Evolutionary conservation across 1,139 yeast genomes (phyloP).

Genomic region (Debaryomyces sp.): DNA sequence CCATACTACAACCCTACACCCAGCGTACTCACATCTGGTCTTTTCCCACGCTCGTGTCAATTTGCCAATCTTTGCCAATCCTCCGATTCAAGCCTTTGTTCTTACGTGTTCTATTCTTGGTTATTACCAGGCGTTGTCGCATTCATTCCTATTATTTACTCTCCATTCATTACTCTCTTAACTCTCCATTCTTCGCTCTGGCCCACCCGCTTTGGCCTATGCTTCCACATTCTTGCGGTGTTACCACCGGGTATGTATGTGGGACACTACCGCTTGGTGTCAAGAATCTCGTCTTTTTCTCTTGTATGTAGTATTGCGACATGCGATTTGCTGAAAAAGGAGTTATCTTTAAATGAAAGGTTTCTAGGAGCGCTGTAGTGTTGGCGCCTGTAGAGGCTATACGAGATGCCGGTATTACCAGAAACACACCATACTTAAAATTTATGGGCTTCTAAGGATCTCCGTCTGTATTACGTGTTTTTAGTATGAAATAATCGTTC

Average conservation of each 20-base stretch:
- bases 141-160: neutral
- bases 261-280: neutral
- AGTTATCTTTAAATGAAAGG: constrained; percentile 4
- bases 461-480: neutral
- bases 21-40: neutral
- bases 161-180: neutral
- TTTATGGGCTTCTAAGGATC: neutral
- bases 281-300: neutral
- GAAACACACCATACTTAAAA: neutral
- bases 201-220: neutral
- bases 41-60: neutral
- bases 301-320: constrained; percentile 2
- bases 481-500: neutral
- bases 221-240: neutral
- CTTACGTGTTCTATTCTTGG: neutral
- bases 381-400: neutral
- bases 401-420: neutral
- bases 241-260: neutral
- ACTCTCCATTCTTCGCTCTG: neutral
- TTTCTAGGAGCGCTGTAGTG: constrained; percentile 2
- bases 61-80: neutral
- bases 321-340: neutral
- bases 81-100: neutral
- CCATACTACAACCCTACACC: neutral
- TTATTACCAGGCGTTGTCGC: neutral